Conservation (phyloP, 306 rosid genomes). For the Pueraria montana region DNA sequence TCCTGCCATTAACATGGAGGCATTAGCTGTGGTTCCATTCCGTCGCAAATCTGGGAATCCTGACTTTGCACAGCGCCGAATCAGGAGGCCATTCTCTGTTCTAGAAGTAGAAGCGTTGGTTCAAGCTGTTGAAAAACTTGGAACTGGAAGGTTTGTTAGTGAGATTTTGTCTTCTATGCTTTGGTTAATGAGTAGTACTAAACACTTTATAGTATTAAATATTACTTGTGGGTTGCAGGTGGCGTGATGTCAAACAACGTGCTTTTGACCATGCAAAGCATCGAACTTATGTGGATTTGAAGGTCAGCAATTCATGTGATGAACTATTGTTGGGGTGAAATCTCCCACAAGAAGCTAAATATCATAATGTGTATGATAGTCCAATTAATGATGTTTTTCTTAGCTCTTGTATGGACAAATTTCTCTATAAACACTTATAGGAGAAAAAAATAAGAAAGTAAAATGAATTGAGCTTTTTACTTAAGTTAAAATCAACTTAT, state of each 20-base stretch:
- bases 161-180: background rate
- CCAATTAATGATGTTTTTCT: background rate
- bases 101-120: slow-evolving; percentile 86
- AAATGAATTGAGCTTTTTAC: background rate
- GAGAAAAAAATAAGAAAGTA: background rate
- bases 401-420: background rate
- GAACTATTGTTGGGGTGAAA: background rate
- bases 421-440: background rate
- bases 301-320: slow-evolving; percentile 57
- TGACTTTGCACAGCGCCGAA: slow-evolving; percentile 73
- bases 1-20: slow-evolving; percentile 67
- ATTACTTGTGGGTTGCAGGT: slow-evolving; percentile 49
- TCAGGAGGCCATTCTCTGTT: slow-evolving; percentile 87
- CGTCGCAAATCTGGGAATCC: slow-evolving; percentile 66
- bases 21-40: slow-evolving; percentile 72
- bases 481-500: too few species aligned
- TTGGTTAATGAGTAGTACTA: slow-evolving; percentile 11
- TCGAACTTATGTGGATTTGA: slow-evolving; percentile 82
- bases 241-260: slow-evolving; percentile 78
- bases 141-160: slow-evolving; percentile 81
- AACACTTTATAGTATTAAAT: background rate
- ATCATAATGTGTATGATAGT: background rate
- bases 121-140: slow-evolving; percentile 83
- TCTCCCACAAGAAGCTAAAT: slow-evolving; percentile 3
- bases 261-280: slow-evolving; percentile 77